A percentile compares a stretch with the other conserved stretches of the same genome.
Conservation (phyloP, 371 early-diverging fungal species). For the Rhizomucor miehei region DNA sequence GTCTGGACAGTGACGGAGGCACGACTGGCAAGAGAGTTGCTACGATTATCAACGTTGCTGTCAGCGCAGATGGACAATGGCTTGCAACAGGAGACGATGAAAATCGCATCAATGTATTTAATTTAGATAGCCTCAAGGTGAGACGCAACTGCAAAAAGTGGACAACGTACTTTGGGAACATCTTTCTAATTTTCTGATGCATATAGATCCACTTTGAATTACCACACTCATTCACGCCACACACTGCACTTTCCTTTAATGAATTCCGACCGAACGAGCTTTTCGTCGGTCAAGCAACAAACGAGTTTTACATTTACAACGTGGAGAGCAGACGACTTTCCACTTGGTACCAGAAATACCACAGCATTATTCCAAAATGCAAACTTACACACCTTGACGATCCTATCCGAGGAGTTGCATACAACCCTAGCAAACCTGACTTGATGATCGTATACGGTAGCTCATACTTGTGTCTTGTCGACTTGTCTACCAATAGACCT, state of each 20-base stretch:
- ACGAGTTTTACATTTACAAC: slow-evolving; percentile 79
- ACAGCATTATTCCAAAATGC: slow-evolving; percentile 48
- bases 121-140: slow-evolving; percentile 73
- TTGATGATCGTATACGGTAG: slow-evolving; percentile 71
- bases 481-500: slow-evolving; percentile 52
- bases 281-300: slow-evolving; percentile 63
- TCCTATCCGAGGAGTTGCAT: slow-evolving; percentile 70
- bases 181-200: slow-evolving; percentile 2
- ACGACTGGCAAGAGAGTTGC: slow-evolving; percentile 40
- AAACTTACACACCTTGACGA: slow-evolving; percentile 60
- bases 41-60: slow-evolving; percentile 64
- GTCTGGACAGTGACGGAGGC: slow-evolving; percentile 51
- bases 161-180: slow-evolving; percentile 1
- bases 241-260: slow-evolving; percentile 76
- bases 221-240: slow-evolving; percentile 62
- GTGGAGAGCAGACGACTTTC: slow-evolving; percentile 65
- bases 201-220: slow-evolving; percentile 70
- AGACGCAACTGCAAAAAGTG: background rate
- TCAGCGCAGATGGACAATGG: slow-evolving; percentile 80
- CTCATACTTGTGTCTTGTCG: slow-evolving; percentile 70
- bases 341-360: slow-evolving; percentile 72
- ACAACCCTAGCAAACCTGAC: slow-evolving; percentile 63
- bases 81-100: slow-evolving; percentile 76
- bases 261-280: slow-evolving; percentile 57
- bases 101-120: slow-evolving; percentile 75